Evolutionary conservation across 2,329 filamentous ascomycete species (phyloP), one percentile per base, ranked within the genome.

Genomic region (Hirsutella thompsonii): DNA sequence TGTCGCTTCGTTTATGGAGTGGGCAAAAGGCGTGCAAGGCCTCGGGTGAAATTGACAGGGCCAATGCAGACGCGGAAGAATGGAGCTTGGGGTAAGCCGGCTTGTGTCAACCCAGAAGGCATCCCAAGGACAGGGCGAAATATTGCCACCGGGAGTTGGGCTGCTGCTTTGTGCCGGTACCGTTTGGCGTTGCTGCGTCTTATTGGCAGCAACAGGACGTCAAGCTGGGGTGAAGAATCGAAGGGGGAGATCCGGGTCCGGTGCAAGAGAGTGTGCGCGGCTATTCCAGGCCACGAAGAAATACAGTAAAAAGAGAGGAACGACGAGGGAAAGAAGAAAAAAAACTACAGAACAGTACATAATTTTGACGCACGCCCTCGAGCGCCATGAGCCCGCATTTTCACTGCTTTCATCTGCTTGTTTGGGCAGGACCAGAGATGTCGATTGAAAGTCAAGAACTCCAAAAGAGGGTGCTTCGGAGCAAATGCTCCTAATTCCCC

Each of bases 401-500:
- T 33, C 36, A 41, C 20, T 8, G 41, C n/a, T n/a, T n/a, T n/a
- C n/a, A n/a, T n/a, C n/a, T n/a, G n/a, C n/a, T n/a, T 38, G n/a
- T 32, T 39, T 45, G 37, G 23, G 39, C 36, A 20, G n/a, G 29
- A 30, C 18, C 20, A 34, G 42, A 41, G 28, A 26, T 46, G 29
- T 38, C 39, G 6, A 39, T 42, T 36, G 36, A 36, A 33, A 34
- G 18, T 37, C 37, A 28, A 36, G 33, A n/a, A n/a, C n/a, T 37
- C 39, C 20, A 40, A 41, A 10, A 8, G 19, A 3, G 34, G n/a
- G 30, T n/a, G 30, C 23, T 11, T 37, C 44, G 46, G 46, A 48
- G 39, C 37, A 45, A 42, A 42, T 26, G 42, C 42, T 45, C 46
- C 46, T 5, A 32, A 4, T 11, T 11, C 9, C 4, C 20, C 37